Evolutionary conservation across 352 stramenopile genomes (phyloP), one percentile per base, ranked within the genome.

Genomic region (Blastocystis sp.): DNA sequence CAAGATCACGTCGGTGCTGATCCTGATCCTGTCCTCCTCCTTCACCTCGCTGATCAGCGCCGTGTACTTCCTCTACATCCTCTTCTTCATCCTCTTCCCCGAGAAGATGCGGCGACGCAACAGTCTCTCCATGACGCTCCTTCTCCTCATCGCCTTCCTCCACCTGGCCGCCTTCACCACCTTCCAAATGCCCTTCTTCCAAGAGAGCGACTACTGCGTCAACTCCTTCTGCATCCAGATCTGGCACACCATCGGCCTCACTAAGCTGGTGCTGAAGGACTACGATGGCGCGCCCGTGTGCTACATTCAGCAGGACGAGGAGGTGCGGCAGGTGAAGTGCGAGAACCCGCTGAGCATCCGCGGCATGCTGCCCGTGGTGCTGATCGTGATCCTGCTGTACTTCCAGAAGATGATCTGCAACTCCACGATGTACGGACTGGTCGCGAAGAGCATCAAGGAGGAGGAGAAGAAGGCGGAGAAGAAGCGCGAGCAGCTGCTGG

Each of bases 11-110:
- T 67, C 34, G 11, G n/a, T 84, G 10, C n/a, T 84, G 1, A 62
- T 84, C 52, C 74, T 84, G n/a, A 53, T 84, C 48, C 74, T 84
- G 3, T 84, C 74, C 9, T 70, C 74, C 56, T 40, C 56, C 0
- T 67, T 59, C 23, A 67, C 28, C 23, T 84, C 74, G 21, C 60
- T 84, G 1, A 84, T 84, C 53, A 69, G 52, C 19, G 21, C 34
- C 45, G 60, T 84, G 52, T 84, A 84, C 40, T 84, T 84, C 74
- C 34, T 84, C 21, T 84, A 84, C 38, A 84, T 84, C 69, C 74
- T 84, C 21, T 69, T 67, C 56, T 84, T 84, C 74, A 84, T 84
- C 48, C 28, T 84, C 11, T 84, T 70, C 60, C 74, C 74, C 23
- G 74, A 84, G n/a, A 40, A 38, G 11, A 53, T 84, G 74, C 65